phyloP scores from a whole-genome alignment of 768 basidiomycete species.

The Leccinum subgranulosum region DNA sequence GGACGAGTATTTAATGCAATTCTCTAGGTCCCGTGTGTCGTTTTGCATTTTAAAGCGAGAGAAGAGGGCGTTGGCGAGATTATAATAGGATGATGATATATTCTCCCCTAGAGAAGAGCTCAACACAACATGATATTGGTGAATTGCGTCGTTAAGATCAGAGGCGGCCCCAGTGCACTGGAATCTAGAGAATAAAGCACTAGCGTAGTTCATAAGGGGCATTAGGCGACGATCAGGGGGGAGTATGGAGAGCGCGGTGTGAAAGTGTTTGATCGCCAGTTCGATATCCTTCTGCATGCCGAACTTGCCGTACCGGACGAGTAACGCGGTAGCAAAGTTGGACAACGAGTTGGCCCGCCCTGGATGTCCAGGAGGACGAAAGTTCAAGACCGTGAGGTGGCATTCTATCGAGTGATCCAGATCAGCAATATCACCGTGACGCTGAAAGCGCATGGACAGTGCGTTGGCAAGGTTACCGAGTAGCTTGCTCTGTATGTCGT shows the following conservation, averaged over 20 bases:
- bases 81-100: slow-evolving; percentile 21
- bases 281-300: slow-evolving; percentile 26
- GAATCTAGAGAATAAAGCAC: slow-evolving; percentile 28
- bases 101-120: slow-evolving; percentile 17
- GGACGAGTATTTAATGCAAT: slow-evolving; percentile 21
- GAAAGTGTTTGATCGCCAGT: slow-evolving; percentile 26
- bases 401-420: slow-evolving; percentile 28
- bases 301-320: slow-evolving; percentile 25
- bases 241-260: slow-evolving; percentile 18
- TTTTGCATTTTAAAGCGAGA: slow-evolving; percentile 26
- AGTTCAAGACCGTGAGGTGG: slow-evolving; percentile 24
- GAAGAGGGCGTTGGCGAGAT: slow-evolving; percentile 30
- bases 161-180: slow-evolving; percentile 16
- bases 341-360: slow-evolving; percentile 22
- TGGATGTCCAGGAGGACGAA: slow-evolving; percentile 26
- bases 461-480: slow-evolving; percentile 28
- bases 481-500: slow-evolving; percentile 23
- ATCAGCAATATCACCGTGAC: slow-evolving; percentile 24
- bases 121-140: slow-evolving; percentile 21
- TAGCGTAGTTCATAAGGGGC: slow-evolving; percentile 29
- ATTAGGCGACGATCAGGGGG: slow-evolving; percentile 18
- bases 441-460: slow-evolving; percentile 26
- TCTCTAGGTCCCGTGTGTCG: slow-evolving; percentile 19
- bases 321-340: slow-evolving; percentile 29
- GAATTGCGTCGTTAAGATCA: slow-evolving; percentile 24